Evolutionary conservation across 139 green algal genomes (phyloP).

Genomic region (Auxenochlorella protothecoides): DNA sequence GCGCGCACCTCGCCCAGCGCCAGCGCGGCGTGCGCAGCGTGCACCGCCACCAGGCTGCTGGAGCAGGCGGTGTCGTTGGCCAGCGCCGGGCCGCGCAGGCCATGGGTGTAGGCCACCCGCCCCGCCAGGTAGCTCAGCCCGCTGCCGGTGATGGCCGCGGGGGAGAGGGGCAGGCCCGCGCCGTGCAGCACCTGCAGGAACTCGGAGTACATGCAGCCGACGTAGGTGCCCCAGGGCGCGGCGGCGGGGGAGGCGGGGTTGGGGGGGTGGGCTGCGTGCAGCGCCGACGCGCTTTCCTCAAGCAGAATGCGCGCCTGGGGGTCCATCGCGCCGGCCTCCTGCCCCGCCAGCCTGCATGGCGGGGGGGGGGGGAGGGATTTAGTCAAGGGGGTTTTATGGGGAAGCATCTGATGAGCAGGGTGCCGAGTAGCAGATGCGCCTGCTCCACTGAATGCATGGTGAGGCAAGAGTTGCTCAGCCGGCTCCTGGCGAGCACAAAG

Average conservation of each 20-base stretch:
- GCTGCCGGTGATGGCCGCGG: constrained; percentile 75
- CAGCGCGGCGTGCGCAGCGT: constrained; percentile 23
- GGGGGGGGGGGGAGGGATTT: too few species aligned
- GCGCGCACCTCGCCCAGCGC: constrained; percentile 21
- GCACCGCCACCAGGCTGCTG: constrained; percentile 47
- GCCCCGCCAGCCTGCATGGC: too few species aligned
- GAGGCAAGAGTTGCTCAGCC: too few species aligned
- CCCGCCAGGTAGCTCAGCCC: constrained; percentile 32
- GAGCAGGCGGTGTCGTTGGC: constrained; percentile 81
- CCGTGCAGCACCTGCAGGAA: constrained; percentile 65
- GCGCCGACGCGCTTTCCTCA: constrained; percentile 11
- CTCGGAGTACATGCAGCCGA: constrained; percentile 4
- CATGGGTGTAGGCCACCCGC: constrained; percentile 59
- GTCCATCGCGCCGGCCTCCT: constrained; percentile 48
- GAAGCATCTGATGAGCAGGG: too few species aligned
- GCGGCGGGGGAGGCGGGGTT: neutral
- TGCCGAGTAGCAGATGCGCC: too few species aligned
- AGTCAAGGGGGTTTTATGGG: too few species aligned
- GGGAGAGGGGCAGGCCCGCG: constrained; percentile 69
- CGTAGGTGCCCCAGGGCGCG: too few species aligned
- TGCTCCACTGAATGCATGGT: too few species aligned
- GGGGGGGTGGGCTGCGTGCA: too few species aligned
- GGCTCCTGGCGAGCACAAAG: too few species aligned
- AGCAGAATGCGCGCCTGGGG: constrained; percentile 66
- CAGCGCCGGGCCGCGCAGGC: constrained; percentile 44